Conservation (phyloP, 805 yeast genomes). For the Monosporozyma unispora region DNA sequence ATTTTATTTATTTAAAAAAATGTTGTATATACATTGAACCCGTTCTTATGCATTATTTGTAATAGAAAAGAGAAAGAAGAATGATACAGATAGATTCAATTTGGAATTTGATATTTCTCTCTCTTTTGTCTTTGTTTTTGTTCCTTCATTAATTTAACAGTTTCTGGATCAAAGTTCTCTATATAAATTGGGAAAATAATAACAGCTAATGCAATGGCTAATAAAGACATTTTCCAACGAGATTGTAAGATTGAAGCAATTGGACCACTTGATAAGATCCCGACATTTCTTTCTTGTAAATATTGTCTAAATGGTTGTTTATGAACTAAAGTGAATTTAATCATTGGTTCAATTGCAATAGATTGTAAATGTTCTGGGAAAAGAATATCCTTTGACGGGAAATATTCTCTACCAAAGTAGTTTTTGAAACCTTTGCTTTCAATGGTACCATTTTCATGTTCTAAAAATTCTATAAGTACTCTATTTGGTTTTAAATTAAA, state of each 20-base stretch:
- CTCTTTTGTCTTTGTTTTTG: constrained; percentile 22
- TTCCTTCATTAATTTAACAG: constrained; percentile 29
- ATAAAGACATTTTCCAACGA: constrained; percentile 32
- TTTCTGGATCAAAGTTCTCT: constrained; percentile 36
- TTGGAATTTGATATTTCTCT: constrained; percentile 15
- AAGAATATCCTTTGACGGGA: constrained; percentile 26
- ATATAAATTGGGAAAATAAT: constrained; percentile 29
- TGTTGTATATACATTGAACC: not conserved
- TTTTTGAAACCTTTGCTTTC: constrained; percentile 22
- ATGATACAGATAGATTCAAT: not conserved
- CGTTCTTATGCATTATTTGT: not conserved
- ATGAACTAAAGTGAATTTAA: constrained; percentile 20
- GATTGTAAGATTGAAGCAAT: constrained; percentile 31
- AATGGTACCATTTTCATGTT: constrained; percentile 13
- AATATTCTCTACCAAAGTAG: constrained; percentile 28
- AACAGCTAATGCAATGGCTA: constrained; percentile 20
- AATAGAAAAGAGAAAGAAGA: too few species aligned
- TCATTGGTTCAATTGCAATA: constrained; percentile 14
- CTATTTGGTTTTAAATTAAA: constrained; percentile 30
- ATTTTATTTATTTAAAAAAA: not conserved
- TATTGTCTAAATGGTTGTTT: constrained; percentile 29
- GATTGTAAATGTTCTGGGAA: constrained; percentile 25
- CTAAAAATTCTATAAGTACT: constrained; percentile 19
- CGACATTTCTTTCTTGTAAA: constrained; percentile 26
- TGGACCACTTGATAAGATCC: constrained; percentile 32